phyloP scores from a whole-genome alignment of 805 yeast species.

The Saccharomycopsis sp. region DNA sequence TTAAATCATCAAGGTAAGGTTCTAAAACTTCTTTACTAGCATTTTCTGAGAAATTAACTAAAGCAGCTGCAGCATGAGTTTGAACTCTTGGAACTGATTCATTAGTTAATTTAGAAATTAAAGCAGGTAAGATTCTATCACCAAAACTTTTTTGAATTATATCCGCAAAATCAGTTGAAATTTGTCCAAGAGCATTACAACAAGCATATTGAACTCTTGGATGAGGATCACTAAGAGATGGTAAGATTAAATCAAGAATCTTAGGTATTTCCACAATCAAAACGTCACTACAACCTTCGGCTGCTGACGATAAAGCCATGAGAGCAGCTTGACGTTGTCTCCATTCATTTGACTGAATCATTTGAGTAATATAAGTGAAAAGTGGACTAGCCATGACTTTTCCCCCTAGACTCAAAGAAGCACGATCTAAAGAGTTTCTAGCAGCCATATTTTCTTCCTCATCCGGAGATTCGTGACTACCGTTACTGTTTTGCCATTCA shows the following conservation, averaged over 20 bases:
- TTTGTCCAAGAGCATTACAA: constrained; percentile 94
- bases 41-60: constrained; percentile 89
- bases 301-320: constrained; percentile 94
- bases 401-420: constrained; percentile 76
- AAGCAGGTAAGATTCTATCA: constrained; percentile 71
- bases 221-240: constrained; percentile 76
- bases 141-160: constrained; percentile 75
- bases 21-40: constrained; percentile 81
- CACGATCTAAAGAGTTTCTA: constrained; percentile 88
- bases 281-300: constrained; percentile 93
- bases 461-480: constrained; percentile 68
- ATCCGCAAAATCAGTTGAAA: constrained; percentile 93
- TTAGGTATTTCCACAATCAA: constrained; percentile 72
- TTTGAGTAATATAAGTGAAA: constrained; percentile 75
- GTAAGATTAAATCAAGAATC: constrained; percentile 75
- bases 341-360: constrained; percentile 75
- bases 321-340: constrained; percentile 93
- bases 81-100: constrained; percentile 84
- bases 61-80: constrained; percentile 97
- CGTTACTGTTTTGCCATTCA: constrained; percentile 73
- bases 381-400: constrained; percentile 74
- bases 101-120: constrained; percentile 67
- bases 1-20: constrained; percentile 81
- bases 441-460: constrained; percentile 88
- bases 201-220: constrained; percentile 96